Percentiles rank a stretch among this genome's conserved stretches.
Conservation (phyloP, 2,329 filamentous ascomycete species). For the Chrysoporthe deuterocubensis region DNA sequence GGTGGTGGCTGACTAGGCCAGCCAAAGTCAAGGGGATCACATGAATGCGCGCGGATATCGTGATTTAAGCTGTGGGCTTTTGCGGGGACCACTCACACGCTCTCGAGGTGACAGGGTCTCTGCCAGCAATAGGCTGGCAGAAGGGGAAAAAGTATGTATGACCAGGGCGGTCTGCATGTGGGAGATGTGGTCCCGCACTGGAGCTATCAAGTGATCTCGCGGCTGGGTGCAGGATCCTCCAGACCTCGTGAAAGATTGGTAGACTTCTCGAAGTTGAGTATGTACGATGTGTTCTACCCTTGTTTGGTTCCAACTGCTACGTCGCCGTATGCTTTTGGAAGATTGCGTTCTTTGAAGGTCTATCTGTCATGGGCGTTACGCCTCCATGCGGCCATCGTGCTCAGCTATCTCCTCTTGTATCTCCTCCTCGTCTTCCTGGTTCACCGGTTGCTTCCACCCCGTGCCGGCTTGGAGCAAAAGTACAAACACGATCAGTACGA, state of each 20-base stretch:
- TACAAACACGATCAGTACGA: slow-evolving; percentile 47
- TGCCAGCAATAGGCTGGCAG: background rate
- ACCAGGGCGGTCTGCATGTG: background rate
- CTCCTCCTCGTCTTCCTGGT: slow-evolving; percentile 55
- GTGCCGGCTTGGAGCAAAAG: slow-evolving; percentile 53
- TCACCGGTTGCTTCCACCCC: slow-evolving; percentile 51
- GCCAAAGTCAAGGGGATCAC: slow-evolving; percentile 11
- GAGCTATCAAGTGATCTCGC: background rate
- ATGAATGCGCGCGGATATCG: slow-evolving; percentile 15
- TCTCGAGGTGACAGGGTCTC: background rate
- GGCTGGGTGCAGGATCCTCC: background rate
- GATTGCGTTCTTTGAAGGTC: background rate
- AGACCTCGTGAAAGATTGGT: background rate
- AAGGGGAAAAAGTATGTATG: background rate
- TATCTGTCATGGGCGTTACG: slow-evolving; percentile 16
- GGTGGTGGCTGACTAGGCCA: background rate
- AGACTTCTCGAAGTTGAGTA: background rate
- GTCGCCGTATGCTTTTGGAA: background rate
- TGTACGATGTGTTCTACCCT: no score
- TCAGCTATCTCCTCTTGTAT: slow-evolving; percentile 41
- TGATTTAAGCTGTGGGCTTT: background rate
- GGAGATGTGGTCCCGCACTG: background rate
- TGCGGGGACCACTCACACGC: no score
- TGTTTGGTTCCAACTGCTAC: background rate
- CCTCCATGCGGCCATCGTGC: slow-evolving; percentile 39